phyloP scores from a whole-genome alignment of 352 stramenopile species.

The Pythium insidiosum region DNA sequence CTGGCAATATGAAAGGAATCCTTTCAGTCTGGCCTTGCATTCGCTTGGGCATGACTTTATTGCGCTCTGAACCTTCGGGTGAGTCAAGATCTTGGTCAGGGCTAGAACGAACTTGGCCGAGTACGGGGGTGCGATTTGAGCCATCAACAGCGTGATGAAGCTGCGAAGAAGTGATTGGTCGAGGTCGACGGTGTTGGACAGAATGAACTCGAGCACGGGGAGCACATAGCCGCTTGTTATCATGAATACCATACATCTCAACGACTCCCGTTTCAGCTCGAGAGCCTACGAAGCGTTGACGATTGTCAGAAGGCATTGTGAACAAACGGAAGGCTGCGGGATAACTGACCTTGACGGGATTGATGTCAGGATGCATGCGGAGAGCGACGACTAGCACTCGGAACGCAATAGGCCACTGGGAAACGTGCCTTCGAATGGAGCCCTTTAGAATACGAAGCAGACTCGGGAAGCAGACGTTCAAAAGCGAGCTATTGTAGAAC shows the following conservation, averaged over 20 bases:
- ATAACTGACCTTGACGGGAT: conserved; percentile 69
- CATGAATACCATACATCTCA: conserved; percentile 84
- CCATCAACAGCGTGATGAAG: conserved; percentile 78
- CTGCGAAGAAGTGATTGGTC: conserved; percentile 80
- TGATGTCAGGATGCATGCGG: conserved; percentile 65
- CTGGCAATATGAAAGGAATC: conserved; percentile 61
- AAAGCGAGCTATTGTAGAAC: conserved; percentile 78
- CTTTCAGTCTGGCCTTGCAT: conserved; percentile 64
- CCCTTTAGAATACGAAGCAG: conserved; percentile 70
- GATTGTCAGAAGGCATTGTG: too few relatives aligned
- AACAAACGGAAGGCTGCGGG: too few relatives aligned
- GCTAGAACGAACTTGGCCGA: conserved; percentile 68
- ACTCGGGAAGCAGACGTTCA: conserved; percentile 83
- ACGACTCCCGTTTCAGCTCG: conserved; percentile 75
- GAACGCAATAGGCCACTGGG: conserved; percentile 81
- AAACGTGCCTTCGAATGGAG: conserved; percentile 67
- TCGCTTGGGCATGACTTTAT: conserved; percentile 74
- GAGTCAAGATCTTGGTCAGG: conserved; percentile 65
- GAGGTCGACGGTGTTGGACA: conserved; percentile 67
- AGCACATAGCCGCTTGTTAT: conserved; percentile 83
- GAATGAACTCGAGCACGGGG: conserved; percentile 78
- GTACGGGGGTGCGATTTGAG: conserved; percentile 64
- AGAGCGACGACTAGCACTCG: conserved; percentile 69
- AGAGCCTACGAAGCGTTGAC: too few relatives aligned
- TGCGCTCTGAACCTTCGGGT: conserved; percentile 80